Conservation (phyloP, 345 rosid genomes). For the Hibiscus syriacus region DNA sequence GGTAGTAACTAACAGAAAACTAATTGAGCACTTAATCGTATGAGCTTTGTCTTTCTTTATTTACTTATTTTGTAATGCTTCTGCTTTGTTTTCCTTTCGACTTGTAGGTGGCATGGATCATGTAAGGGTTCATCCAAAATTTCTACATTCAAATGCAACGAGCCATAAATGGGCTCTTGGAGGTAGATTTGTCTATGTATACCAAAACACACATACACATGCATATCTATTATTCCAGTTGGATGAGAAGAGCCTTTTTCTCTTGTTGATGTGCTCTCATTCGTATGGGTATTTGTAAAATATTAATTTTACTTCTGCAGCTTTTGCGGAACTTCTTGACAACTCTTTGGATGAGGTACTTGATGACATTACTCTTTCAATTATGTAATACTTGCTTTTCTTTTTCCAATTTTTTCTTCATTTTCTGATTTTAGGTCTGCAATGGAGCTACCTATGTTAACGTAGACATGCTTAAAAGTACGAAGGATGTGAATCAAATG, state of each 20-base stretch:
- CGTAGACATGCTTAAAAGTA: conserved; percentile 58
- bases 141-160: too few species aligned
- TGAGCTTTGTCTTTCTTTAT: too few species aligned
- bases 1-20: too few species aligned
- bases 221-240: too few species aligned
- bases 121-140: too few species aligned
- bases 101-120: conserved; percentile 70
- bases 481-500: conserved; percentile 61
- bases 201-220: too few species aligned
- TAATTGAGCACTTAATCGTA: neutral
- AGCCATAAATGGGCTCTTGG: too few species aligned
- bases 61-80: too few species aligned
- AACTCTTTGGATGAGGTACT: conserved; percentile 85
- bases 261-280: too few species aligned
- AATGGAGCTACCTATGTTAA: conserved; percentile 77
- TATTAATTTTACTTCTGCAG: conserved; percentile 30
- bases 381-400: neutral
- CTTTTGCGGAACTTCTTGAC: conserved; percentile 91
- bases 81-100: neutral
- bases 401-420: neutral
- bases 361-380: neutral
- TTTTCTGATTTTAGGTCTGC: conserved; percentile 38
- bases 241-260: too few species aligned
- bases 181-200: conserved; percentile 43
- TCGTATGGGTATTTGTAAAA: too few species aligned